Percentiles rank a stretch among this genome's conserved stretches.
These are phyloP conservation scores for Calonectria pauciramosa DNA, from an alignment of 2,329 filamentous ascomycete genomes.

Conservation along the genomic window DNA sequence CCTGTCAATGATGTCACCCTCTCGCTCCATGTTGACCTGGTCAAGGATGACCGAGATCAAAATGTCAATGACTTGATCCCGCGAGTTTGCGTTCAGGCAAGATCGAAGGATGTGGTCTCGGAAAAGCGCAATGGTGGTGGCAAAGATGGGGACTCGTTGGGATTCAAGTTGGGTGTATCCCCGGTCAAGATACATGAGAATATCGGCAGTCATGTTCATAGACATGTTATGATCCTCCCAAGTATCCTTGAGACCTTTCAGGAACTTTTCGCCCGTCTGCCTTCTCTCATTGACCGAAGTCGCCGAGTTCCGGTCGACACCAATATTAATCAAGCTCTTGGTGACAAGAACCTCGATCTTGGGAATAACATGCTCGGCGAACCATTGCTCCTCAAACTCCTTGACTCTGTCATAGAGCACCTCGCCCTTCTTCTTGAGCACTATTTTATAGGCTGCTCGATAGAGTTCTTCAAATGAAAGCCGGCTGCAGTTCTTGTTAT, in stretches of 20 bases:
- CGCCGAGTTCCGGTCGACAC: constrained; percentile 68
- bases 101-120: constrained; percentile 85
- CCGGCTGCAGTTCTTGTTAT: constrained; percentile 89
- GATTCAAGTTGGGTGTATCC: constrained; percentile 78
- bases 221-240: constrained; percentile 93
- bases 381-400: constrained; percentile 85
- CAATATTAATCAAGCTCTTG: constrained; percentile 72
- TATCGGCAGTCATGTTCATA: constrained; percentile 97
- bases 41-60: constrained; percentile 88
- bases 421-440: constrained; percentile 87
- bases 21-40: constrained; percentile 91
- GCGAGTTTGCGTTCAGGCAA: constrained; percentile 60
- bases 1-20: constrained; percentile 90
- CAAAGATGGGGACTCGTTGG: constrained; percentile 83
- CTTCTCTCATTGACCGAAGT: constrained; percentile 84
- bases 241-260: constrained; percentile 79
- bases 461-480: constrained; percentile 97
- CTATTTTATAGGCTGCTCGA: constrained; percentile 92
- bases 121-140: constrained; percentile 88
- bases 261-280: constrained; percentile 84
- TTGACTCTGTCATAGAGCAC: constrained; percentile 86
- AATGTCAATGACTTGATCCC: constrained; percentile 76
- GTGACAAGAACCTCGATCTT: constrained; percentile 80
- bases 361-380: constrained; percentile 79
- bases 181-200: constrained; percentile 97